phyloP scores from a whole-genome alignment of 169 alveolate genomes.

The Plasmodium coatneyi region DNA sequence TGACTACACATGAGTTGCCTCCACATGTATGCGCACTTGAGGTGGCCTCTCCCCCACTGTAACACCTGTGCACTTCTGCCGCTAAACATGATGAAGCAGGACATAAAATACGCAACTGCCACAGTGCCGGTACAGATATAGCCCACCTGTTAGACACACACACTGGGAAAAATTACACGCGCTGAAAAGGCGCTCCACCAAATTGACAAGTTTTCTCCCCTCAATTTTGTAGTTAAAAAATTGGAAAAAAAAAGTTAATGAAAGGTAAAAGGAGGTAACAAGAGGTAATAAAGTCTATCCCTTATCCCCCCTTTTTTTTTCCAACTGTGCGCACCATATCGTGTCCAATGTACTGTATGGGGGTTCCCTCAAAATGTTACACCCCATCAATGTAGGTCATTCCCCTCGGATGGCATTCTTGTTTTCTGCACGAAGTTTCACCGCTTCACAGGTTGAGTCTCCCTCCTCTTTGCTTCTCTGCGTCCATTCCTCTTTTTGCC shows the following conservation, averaged over 20 bases:
- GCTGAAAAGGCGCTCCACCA: neutral
- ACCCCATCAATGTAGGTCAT: neutral
- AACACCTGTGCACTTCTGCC: neutral
- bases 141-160: neutral
- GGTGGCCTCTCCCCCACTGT: neutral
- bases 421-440: neutral
- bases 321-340: neutral
- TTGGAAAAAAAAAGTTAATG: neutral
- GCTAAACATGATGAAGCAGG: neutral
- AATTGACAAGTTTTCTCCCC: neutral
- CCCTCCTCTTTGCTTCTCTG: neutral
- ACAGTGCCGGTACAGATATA: neutral
- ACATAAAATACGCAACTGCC: neutral
- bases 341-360: neutral
- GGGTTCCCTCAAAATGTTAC: neutral
- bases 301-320: neutral
- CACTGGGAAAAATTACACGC: neutral
- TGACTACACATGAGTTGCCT: neutral
- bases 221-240: neutral
- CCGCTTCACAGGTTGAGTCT: neutral
- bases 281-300: neutral
- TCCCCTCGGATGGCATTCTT: neutral
- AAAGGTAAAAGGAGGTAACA: neutral
- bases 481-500: neutral
- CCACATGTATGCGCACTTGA: neutral